These are phyloP conservation scores for Colletotrichum camelliae DNA, from an alignment of 2,329 filamentous ascomycete genomes.

Conservation along the genomic window DNA sequence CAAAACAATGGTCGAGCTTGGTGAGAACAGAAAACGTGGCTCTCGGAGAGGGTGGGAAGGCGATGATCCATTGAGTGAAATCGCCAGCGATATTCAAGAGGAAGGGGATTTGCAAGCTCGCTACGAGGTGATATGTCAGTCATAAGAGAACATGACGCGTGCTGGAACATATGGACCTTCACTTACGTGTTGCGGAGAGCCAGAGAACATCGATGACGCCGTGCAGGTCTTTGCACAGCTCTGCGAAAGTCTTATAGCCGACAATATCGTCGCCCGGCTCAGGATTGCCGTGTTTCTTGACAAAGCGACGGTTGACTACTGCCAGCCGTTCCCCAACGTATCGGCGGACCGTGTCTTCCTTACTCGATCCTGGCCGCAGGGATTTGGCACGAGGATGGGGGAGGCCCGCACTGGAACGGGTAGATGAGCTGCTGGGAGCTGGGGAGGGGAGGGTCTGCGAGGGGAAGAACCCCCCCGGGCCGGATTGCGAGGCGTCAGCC, in stretches of 20 bases:
- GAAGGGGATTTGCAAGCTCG: constrained; percentile 82
- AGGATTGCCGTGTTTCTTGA: constrained; percentile 60
- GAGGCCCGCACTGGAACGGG: constrained; percentile 40
- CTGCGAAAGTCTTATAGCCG: constrained; percentile 66
- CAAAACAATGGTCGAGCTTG: constrained; percentile 86
- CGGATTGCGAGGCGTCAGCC: constrained; percentile 26
- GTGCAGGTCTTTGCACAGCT: constrained; percentile 78
- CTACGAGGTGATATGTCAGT: constrained; percentile 45
- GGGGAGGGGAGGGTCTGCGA: constrained; percentile 56
- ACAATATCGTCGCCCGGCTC: constrained; percentile 52
- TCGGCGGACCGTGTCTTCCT: constrained; percentile 65
- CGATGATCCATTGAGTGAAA: constrained; percentile 72
- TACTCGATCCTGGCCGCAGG: constrained; percentile 60
- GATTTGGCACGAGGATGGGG: constrained; percentile 61
- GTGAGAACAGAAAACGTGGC: constrained; percentile 73
- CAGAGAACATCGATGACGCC: constrained; percentile 80
- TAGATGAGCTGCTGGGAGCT: constrained; percentile 55
- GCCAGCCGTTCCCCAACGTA: constrained; percentile 60
- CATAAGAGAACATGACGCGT: not conserved
- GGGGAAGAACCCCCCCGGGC: constrained; percentile 59
- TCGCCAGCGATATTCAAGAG: constrained; percentile 79
- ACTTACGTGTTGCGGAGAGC: constrained; percentile 84
- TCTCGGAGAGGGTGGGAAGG: constrained; percentile 73
- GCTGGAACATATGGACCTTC: not conserved
- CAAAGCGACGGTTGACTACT: constrained; percentile 61